Base-by-base conservation (phyloP, 2,329 filamentous ascomycete genomes). In the Cordyceps fumosorosea region DNA sequence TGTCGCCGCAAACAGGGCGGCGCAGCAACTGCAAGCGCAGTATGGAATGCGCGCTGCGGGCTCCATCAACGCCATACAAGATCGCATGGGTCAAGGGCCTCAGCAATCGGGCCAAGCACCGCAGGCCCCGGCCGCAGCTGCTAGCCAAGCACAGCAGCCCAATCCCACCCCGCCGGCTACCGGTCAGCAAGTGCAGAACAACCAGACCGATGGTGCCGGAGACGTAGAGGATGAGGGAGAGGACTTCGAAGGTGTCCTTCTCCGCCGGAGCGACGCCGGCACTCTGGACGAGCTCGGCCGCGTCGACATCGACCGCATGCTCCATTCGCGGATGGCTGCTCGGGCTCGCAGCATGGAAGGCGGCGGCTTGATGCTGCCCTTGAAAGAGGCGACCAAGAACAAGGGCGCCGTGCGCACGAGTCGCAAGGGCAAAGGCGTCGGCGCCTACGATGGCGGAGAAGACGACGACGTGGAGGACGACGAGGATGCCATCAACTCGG, bases 401-500 rank as follows among this genome's bases (percentile, higher is more conserved):
- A 62, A 66, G 16, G 54, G 64, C 5, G 42, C 62, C 16, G 45
- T 66, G 12, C 65, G 57, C 51, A 67, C 65, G 32, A 56, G 64
- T 26, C 62, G 64, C 32, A 72, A 72, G 60, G 67, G 68, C 16
- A 71, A 70, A 37, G 75, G 75, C 8, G 70, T 78, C 8, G 76
- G 76, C 37, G 78, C 87, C 64, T 81, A 83, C 57, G 89, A 93
- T 67, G 89, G 88, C 5, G 80, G 80, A 45, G 84, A 85, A 24
- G 85, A 86, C 51, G 81, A 84, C 42, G 80, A 84, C 63, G 77
- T 82, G 26, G 85, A 85, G 58, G 77, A 86, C 14, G 93, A 97
- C 66, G 93, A 96, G 67, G 93, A 99, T 73, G 95, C 93, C 1
- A 99, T 99, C 78, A 99, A 99, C 75, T 98, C 95, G 0, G 95